Evolutionary conservation across 2,329 filamentous ascomycete species (phyloP).

Genomic region (Drechmeria coniospora): DNA sequence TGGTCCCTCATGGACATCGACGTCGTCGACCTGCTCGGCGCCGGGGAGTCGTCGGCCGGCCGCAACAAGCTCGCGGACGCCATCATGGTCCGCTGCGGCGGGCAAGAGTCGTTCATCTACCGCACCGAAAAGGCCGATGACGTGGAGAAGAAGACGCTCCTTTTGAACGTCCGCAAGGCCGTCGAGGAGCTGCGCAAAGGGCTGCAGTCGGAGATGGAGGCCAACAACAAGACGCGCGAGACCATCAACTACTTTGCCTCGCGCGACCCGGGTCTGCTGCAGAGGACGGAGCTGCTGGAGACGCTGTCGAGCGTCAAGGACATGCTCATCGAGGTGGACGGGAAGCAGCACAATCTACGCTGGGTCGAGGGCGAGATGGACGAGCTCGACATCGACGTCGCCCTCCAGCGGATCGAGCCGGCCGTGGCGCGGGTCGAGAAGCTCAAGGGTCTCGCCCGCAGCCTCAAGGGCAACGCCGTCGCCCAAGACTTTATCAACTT

Average conservation of each 20-base stretch:
- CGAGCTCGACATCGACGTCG: slow-evolving; percentile 89
- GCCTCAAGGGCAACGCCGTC: slow-evolving; percentile 69
- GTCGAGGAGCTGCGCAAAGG: slow-evolving; percentile 82
- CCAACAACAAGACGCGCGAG: slow-evolving; percentile 69
- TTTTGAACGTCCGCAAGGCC: slow-evolving; percentile 83
- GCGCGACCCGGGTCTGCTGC: slow-evolving; percentile 58
- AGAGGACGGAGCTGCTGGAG: slow-evolving; percentile 68
- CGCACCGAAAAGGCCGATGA: slow-evolving; percentile 71
- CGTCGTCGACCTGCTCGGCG: slow-evolving; percentile 71
- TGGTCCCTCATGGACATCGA: slow-evolving; percentile 90
- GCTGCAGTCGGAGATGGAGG: slow-evolving; percentile 73
- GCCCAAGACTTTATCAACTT: slow-evolving; percentile 86
- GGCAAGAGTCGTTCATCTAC: slow-evolving; percentile 87
- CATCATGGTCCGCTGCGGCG: slow-evolving; percentile 75
- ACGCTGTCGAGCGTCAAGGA: slow-evolving; percentile 66
- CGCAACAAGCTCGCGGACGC: slow-evolving; percentile 62
- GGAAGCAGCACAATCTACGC: slow-evolving; percentile 87
- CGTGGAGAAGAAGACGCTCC: slow-evolving; percentile 61
- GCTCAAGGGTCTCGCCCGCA: slow-evolving; percentile 61
- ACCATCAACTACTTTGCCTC: slow-evolving; percentile 76
- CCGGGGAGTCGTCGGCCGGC: slow-evolving; percentile 35
- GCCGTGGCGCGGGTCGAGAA: slow-evolving; percentile 76
- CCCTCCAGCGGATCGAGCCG: slow-evolving; percentile 73
- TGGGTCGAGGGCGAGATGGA: slow-evolving; percentile 95
- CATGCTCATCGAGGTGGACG: slow-evolving; percentile 88